A percentile compares a stretch with the other conserved stretches of the same genome.
phyloP scores from a whole-genome alignment of 116 monocot genomes.

The Zostera marina region DNA sequence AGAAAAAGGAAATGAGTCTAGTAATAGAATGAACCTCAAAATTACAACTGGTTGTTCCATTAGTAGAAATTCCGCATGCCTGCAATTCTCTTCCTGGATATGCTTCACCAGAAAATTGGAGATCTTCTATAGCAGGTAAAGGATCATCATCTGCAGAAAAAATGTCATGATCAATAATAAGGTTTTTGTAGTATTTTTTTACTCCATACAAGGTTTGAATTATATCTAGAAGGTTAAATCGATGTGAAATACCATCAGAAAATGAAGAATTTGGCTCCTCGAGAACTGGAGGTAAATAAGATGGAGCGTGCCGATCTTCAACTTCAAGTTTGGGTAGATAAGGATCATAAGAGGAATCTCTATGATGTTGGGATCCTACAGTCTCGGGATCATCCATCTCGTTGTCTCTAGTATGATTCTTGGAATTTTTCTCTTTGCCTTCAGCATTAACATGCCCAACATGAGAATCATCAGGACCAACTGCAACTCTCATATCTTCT shows the following conservation, averaged over 20 bases:
- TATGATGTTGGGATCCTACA: conserved; percentile 17
- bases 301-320: conserved; percentile 43
- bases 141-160: conserved; percentile 92
- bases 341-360: conserved; percentile 26
- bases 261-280: conserved; percentile 93
- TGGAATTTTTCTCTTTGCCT: conserved; percentile 31
- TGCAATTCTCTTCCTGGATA: conserved; percentile 83
- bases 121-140: conserved; percentile 76
- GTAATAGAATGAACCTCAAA: conserved; percentile 56
- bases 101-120: conserved; percentile 91
- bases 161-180: not conserved
- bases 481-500: conserved; percentile 21
- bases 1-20: conserved; percentile 1
- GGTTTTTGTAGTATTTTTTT: not conserved
- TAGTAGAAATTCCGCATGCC: conserved; percentile 70
- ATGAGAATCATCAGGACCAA: conserved; percentile 28
- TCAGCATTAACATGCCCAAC: conserved; percentile 24
- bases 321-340: conserved; percentile 42
- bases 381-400: conserved; percentile 39
- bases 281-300: conserved; percentile 75
- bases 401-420: conserved; percentile 22
- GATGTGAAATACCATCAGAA: conserved; percentile 64
- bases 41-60: conserved; percentile 95
- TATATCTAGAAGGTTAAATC: not conserved
- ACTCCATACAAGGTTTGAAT: not conserved